Evolutionary conservation across 345 rosid genomes (phyloP), one percentile per base, ranked within the genome.

Genomic region (Zanthoxylum bungeanum): DNA sequence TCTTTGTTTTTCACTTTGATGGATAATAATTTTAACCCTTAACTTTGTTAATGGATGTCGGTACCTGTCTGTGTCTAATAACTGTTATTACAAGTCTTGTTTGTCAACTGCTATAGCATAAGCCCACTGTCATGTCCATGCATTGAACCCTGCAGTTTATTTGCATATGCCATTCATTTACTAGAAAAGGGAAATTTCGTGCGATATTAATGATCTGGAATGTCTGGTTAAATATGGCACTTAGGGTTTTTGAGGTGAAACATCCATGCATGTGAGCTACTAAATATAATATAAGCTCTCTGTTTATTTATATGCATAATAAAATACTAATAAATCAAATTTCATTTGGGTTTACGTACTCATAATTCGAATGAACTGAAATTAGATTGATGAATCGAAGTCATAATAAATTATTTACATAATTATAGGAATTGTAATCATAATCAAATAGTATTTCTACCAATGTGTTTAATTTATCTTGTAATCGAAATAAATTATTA

Each of bases 21-120:
- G 40, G 66, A 59, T 17, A 66, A 7, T 22, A 61, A 46, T 66
- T 22, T 25, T 11, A 70, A 56, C 28, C 50, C 30, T 55, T 57
- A 64, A 44, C 19, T 66, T 28, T 30, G 14, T 57, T 60, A 49
- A 61, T 61, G 73, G 57, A 40, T 39, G 42, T 49, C 39, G 57
- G 63, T 27, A 47, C 67, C 71, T 47, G 76, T 79, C 82, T 30
- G 12, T 50, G 59, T 79, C 82, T 63, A 49, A 9, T 52, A 30
- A 75, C 76, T 75, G 68, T 75, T 55, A 46, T 61, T 49, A 21
- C 64, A 55, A n/a, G 68, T 70, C 71, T 71, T 62, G 11, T 50
- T 5, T 71, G 76, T 74, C 82, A 79, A 75, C 76, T 60, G 70
- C 73, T 67, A 71, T 24, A 68, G 76, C 70, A 62, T 56, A 68